Percentiles rank a stretch among this genome's conserved stretches.
These are phyloP conservation scores for Fusarium protoensiforme DNA, from an alignment of 2,329 filamentous ascomycete species.

Conservation along the genomic window DNA sequence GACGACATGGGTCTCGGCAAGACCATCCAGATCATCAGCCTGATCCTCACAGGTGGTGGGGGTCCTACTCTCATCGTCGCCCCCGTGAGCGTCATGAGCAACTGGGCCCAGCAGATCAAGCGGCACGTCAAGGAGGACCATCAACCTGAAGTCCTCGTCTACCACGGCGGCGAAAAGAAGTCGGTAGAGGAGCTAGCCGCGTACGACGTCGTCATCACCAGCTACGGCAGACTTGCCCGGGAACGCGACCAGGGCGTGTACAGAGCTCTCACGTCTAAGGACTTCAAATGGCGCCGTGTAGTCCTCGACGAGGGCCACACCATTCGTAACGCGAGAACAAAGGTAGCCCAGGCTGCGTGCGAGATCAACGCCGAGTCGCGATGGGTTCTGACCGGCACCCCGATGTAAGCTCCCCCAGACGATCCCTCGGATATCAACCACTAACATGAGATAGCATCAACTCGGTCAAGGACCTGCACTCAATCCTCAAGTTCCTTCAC, in stretches of 20 bases:
- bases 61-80: conserved; percentile 82
- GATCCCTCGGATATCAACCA: neutral
- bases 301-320: conserved; percentile 87
- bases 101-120: conserved; percentile 85
- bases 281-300: conserved; percentile 78
- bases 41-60: conserved; percentile 70
- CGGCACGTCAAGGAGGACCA: conserved; percentile 75
- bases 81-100: conserved; percentile 88
- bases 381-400: conserved; percentile 85
- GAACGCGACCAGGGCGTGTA: conserved; percentile 66
- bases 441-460: conserved; percentile 69
- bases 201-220: conserved; percentile 84
- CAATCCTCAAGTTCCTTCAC: conserved; percentile 79
- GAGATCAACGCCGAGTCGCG: conserved; percentile 75
- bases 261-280: conserved; percentile 50
- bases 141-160: conserved; percentile 74
- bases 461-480: conserved; percentile 82
- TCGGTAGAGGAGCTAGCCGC: conserved; percentile 67
- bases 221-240: conserved; percentile 79
- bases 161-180: conserved; percentile 74
- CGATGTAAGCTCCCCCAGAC: conserved; percentile 66
- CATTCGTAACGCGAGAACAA: conserved; percentile 82
- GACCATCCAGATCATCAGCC: conserved; percentile 85
- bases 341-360: conserved; percentile 75
- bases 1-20: conserved; percentile 96